phyloP scores from a whole-genome alignment of 495 filamentous ascomycete species.

The Aspergillus affinis region DNA sequence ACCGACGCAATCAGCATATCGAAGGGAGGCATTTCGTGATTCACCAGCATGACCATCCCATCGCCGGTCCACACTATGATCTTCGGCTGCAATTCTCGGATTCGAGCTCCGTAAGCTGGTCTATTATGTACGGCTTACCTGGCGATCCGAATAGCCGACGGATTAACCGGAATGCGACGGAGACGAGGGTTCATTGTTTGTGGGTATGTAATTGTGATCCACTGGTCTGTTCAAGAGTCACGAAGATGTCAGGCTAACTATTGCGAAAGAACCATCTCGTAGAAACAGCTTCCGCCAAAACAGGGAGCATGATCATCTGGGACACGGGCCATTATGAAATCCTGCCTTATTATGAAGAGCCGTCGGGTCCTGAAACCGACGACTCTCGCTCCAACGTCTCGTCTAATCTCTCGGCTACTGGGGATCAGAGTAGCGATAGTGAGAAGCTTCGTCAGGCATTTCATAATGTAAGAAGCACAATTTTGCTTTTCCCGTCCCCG shows the following conservation, averaged over 20 bases:
- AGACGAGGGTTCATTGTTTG: conserved; percentile 65
- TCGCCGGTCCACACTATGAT: conserved; percentile 65
- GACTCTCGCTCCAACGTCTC: conserved; percentile 39
- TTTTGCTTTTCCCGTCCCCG: not conserved
- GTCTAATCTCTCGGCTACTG: conserved; percentile 18
- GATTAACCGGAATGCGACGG: conserved; percentile 61
- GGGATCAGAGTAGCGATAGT: conserved; percentile 43
- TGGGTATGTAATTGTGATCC: conserved; percentile 48
- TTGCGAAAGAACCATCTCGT: conserved; percentile 60
- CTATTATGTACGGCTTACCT: conserved; percentile 66
- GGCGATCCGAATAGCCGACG: conserved; percentile 60
- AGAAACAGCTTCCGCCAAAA: conserved; percentile 58
- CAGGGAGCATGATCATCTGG: conserved; percentile 68
- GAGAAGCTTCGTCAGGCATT: conserved; percentile 56
- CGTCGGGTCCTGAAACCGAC: conserved; percentile 42
- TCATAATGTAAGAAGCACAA: conserved; percentile 34
- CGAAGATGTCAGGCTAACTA: not conserved
- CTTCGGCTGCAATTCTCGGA: conserved; percentile 65
- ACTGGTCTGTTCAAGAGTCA: not conserved
- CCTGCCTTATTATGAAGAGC: conserved; percentile 40
- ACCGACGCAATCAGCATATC: conserved; percentile 46
- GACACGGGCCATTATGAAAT: conserved; percentile 67
- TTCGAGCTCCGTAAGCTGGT: conserved; percentile 62
- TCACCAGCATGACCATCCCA: conserved; percentile 69
- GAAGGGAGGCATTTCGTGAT: conserved; percentile 62